Evolutionary conservation across 148 eudicot species (phyloP), one percentile per base, ranked within the genome.

Genomic region (Gaultheria prostrata): DNA sequence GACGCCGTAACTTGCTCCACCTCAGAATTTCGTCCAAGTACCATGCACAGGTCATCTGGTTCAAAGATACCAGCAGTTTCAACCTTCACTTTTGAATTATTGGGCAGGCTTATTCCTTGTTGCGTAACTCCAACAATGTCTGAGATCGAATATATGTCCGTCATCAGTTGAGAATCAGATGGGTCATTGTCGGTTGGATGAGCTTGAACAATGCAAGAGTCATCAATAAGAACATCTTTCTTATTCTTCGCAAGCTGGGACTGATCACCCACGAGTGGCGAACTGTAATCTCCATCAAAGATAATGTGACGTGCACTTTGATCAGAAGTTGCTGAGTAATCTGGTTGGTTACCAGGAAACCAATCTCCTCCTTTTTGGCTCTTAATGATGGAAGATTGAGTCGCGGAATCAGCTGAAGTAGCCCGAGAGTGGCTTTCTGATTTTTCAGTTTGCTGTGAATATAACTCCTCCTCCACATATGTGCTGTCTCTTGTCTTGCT

Each of bases 1-100:
- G 94, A 86, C 20, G 89, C 77, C 39, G 65, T 86, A 28, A 84
- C 75, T 70, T 88, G 92, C 81, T 93, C 87, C 51, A 82, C 83
- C 4, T 51, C 87, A 18, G 90, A 84, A 85, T 91, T 89, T 43
- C 91, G 91, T 69, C 92, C 93, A 77, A 89, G 92, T 70, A 92
- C 90, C 98, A 95, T 90, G 65, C 80, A 89, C 21, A 92, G 87
- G 54, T 92, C 98, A 80, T 89, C 90, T 63, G 97, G 97, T 83
- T 95, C 97, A 87, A 53, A 78, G 67, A 81, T 82, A 46, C 81
- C 78, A 65, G 67, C 13, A 26, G 91, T 69, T 78, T 88, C 87
- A 51, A 85, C 48, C 67, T 83, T 93, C 67, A 84, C 82, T 73
- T 82, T 86, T 49, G 81, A 82, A 26, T 78, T 77, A 73, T 85